These are phyloP conservation scores for Volvox reticuliferus DNA, from an alignment of 139 green algal species.

Conservation along the genomic window DNA sequence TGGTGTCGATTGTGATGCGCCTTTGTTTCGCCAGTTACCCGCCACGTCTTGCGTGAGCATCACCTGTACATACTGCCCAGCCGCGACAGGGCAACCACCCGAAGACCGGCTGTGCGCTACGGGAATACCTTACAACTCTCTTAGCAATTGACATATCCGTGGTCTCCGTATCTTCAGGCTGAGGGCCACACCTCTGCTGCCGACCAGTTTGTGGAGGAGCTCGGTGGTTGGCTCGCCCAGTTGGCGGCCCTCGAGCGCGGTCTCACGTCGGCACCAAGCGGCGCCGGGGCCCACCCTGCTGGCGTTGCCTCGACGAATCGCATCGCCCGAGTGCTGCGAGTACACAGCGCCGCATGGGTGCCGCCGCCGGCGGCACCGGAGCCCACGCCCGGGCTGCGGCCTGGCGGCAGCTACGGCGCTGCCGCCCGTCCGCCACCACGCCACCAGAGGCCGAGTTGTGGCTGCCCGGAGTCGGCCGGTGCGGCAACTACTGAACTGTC, in stretches of 20 bases:
- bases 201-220: constrained; percentile 23
- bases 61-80: too few species aligned
- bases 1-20: too few species aligned
- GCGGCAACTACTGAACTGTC: not conserved
- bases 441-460: not conserved
- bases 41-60: too few species aligned
- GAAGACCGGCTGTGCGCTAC: too few species aligned
- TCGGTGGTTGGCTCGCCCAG: constrained; percentile 15
- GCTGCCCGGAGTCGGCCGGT: not conserved
- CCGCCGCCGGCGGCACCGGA: not conserved
- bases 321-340: not conserved
- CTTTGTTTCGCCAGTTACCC: not conserved
- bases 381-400: not conserved
- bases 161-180: not conserved
- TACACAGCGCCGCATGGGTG: not conserved
- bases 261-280: not conserved
- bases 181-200: not conserved
- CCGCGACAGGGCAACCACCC: too few species aligned
- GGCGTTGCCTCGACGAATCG: not conserved
- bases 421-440: not conserved
- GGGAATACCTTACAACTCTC: too few species aligned
- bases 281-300: not conserved
- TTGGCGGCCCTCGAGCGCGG: constrained; percentile 2
- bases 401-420: not conserved
- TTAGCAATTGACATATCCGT: too few species aligned